Percentiles rank a stretch among this genome's conserved stretches.
These are phyloP conservation scores for Truncatella angustata DNA, from an alignment of 2,329 filamentous ascomycete genomes.

Conservation along the genomic window DNA sequence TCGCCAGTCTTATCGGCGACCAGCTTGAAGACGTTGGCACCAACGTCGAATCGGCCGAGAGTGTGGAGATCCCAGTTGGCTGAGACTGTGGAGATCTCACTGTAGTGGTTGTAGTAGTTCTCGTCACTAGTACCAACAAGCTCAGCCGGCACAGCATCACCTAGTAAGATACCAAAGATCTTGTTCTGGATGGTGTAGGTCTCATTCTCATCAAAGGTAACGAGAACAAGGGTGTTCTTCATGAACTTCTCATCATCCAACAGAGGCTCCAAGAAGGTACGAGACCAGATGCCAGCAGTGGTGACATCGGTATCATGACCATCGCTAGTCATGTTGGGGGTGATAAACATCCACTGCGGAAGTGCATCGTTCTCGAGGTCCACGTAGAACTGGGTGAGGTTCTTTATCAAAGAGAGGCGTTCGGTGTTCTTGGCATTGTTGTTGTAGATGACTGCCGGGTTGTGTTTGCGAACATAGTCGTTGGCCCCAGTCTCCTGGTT, in stretches of 20 bases:
- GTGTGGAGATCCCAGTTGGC: constrained; percentile 70
- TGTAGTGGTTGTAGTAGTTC: constrained; percentile 74
- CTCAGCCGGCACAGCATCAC: constrained; percentile 66
- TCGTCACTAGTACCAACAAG: constrained; percentile 66
- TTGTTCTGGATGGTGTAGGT: constrained; percentile 66
- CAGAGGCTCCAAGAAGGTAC: constrained; percentile 67
- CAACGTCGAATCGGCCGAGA: constrained; percentile 70
- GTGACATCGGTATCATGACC: constrained; percentile 74
- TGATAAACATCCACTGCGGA: constrained; percentile 72
- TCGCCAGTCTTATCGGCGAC: constrained; percentile 63
- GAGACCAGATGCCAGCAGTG: constrained; percentile 66
- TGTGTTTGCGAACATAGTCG: constrained; percentile 83
- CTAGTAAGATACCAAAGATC: constrained; percentile 69
- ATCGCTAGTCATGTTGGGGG: constrained; percentile 73
- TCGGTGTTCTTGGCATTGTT: constrained; percentile 57
- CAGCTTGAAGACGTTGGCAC: constrained; percentile 65
- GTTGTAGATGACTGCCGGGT: constrained; percentile 65
- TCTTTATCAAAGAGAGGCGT: constrained; percentile 70
- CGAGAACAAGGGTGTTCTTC: constrained; percentile 70
- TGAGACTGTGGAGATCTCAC: constrained; percentile 61
- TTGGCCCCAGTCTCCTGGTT: constrained; percentile 67
- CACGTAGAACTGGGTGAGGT: constrained; percentile 65
- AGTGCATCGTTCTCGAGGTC: constrained; percentile 63
- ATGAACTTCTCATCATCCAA: constrained; percentile 69
- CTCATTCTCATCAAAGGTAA: constrained; percentile 80